Evolutionary conservation across 2,329 filamentous ascomycete genomes (phyloP).

Genomic region (Colletotrichum orchidophilum): DNA sequence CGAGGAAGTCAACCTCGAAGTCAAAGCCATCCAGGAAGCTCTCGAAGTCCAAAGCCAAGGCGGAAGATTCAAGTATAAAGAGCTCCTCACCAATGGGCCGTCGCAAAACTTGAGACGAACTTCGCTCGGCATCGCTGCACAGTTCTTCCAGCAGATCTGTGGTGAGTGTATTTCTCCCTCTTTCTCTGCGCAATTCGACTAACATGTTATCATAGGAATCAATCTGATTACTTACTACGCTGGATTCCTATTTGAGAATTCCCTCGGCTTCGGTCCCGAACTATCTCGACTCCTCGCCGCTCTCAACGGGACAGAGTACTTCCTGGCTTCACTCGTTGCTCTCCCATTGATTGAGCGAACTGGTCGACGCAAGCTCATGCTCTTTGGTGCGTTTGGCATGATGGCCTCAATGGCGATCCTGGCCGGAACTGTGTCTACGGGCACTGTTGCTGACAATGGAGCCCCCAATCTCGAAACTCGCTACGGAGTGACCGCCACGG

Average conservation of each 20-base stretch:
- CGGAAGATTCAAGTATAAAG: slow-evolving; percentile 35
- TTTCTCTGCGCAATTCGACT: neutral
- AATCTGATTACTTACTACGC: slow-evolving; percentile 49
- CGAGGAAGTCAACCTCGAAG: slow-evolving; percentile 36
- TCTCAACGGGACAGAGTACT: slow-evolving; percentile 57
- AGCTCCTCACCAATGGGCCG: slow-evolving; percentile 64
- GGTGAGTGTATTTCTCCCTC: neutral
- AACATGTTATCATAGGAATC: slow-evolving; percentile 33
- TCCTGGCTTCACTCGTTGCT: slow-evolving; percentile 49
- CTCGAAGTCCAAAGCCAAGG: slow-evolving; percentile 39
- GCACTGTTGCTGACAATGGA: slow-evolving; percentile 41
- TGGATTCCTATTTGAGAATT: slow-evolving; percentile 47
- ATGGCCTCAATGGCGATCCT: slow-evolving; percentile 68
- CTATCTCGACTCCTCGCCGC: slow-evolving; percentile 65
- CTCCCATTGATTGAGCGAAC: slow-evolving; percentile 57
- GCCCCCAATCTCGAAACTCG: slow-evolving; percentile 39
- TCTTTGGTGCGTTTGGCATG: slow-evolving; percentile 71
- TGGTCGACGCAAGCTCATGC: slow-evolving; percentile 69
- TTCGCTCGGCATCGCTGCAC: slow-evolving; percentile 46
- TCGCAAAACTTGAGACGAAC: slow-evolving; percentile 74
- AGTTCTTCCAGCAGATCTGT: slow-evolving; percentile 41
- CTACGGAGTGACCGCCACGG: slow-evolving; percentile 44
- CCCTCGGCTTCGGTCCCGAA: slow-evolving; percentile 54
- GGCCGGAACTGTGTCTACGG: slow-evolving; percentile 43
- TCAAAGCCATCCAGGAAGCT: slow-evolving; percentile 37